Conservation (phyloP, 305 asterid genomes). For the Coffea humblotiana region DNA sequence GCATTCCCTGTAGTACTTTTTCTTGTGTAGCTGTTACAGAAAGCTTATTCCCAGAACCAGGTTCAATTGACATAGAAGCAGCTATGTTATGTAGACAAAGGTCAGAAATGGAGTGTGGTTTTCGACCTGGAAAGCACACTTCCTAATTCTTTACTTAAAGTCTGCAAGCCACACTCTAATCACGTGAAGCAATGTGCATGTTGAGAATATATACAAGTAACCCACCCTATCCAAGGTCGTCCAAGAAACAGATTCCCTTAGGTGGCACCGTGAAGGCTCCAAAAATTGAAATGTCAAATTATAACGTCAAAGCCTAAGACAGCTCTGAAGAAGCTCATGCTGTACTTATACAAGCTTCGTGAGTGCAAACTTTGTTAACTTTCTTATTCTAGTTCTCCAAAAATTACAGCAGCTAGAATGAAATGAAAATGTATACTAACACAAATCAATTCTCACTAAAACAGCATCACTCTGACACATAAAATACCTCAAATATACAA, state of each 20-base stretch:
- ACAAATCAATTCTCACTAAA: neutral
- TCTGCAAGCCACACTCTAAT: conserved; percentile 23
- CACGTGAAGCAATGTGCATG: conserved; percentile 14
- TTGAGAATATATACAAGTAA: neutral
- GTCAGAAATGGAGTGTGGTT: conserved; percentile 42
- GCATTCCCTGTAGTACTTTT: conserved; percentile 19
- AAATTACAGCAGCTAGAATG: neutral
- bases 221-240: neutral
- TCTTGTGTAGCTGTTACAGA: conserved; percentile 20
- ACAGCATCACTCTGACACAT: neutral
- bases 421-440: neutral
- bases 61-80: conserved; percentile 14
- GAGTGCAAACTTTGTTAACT: neutral
- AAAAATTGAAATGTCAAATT: conserved; percentile 9
- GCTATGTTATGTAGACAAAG: conserved; percentile 11
- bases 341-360: conserved; percentile 4
- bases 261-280: conserved; percentile 32
- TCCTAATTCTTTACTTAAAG: neutral
- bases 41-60: conserved; percentile 26
- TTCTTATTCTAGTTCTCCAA: neutral
- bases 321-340: neutral
- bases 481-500: neutral
- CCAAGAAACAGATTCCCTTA: conserved; percentile 19
- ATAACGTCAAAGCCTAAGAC: conserved; percentile 31
- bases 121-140: conserved; percentile 19